These are phyloP conservation scores for Epichloe sp. DNA, from an alignment of 2,329 filamentous ascomycete species.

Conservation along the genomic window DNA sequence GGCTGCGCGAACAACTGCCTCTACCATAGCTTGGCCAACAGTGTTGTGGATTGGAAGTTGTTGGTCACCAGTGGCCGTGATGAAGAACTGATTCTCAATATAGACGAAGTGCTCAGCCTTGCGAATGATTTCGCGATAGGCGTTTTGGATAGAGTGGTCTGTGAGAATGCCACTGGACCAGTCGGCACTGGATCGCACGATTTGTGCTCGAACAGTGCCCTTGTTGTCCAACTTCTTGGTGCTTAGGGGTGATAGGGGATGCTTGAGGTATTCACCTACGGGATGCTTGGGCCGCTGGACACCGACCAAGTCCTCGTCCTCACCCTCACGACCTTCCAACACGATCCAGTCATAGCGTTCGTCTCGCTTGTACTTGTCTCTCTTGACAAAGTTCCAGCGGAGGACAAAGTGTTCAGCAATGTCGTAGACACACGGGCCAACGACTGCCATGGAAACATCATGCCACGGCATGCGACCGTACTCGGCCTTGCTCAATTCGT, in stretches of 20 bases:
- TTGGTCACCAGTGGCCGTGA: slow-evolving; percentile 81
- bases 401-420: slow-evolving; percentile 92
- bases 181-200: slow-evolving; percentile 82
- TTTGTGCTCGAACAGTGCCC: slow-evolving; percentile 67
- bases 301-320: slow-evolving; percentile 73
- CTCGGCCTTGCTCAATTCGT: slow-evolving; percentile 82
- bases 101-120: slow-evolving; percentile 89
- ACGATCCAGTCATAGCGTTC: slow-evolving; percentile 72
- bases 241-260: slow-evolving; percentile 59
- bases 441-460: slow-evolving; percentile 83
- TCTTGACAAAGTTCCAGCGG: slow-evolving; percentile 93
- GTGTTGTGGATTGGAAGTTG: slow-evolving; percentile 78
- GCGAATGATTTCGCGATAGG: slow-evolving; percentile 71
- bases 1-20: slow-evolving; percentile 69
- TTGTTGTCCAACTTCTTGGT: slow-evolving; percentile 50
- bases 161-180: slow-evolving; percentile 86
- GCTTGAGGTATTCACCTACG: slow-evolving; percentile 73
- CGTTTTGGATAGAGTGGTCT: slow-evolving; percentile 78
- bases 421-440: slow-evolving; percentile 81
- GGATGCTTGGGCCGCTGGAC: slow-evolving; percentile 84
- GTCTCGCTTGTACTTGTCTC: slow-evolving; percentile 94
- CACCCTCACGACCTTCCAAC: slow-evolving; percentile 60
- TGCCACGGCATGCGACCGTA: slow-evolving; percentile 98
- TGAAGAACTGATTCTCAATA: slow-evolving; percentile 99
- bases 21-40: slow-evolving; percentile 79